Base-by-base conservation (phyloP, 352 stramenopile genomes). In the Phytophthora citrophthora region DNA sequence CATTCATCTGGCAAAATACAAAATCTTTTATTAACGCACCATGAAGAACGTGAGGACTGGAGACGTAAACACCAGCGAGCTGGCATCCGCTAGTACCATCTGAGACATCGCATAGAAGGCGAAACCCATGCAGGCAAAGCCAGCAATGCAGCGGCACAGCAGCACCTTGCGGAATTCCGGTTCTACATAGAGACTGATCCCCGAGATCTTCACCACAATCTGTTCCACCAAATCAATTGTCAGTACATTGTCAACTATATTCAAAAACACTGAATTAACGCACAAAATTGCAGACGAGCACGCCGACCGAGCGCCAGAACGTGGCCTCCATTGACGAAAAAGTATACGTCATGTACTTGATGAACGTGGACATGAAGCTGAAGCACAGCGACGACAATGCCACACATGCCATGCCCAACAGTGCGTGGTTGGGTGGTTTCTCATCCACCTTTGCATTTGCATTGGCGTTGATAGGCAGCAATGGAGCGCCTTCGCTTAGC, bases 261-360 rank as follows among this genome's bases (percentile, higher is more conserved):
- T 46, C 9, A 10, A 18, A 13, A 48, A 11, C 18, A 16, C 36
- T 51, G 12, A 12, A 38, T 9, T 10, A 51, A 64, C 78, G 50
- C 52, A 91, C 81, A 36, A 75, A 88, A 51, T 89, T 93, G 58
- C 79, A 74, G 15, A 78, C n/a, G 29, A 86, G 72, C 8, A 83
- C 74, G 18, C 76, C 70, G 13, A 75, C 12, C 1, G 80, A 90
- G 43, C 82, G 81, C 85, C 82, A 93, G 62, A 93, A 89, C 27
- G 90, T 76, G 41, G 76, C 79, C 48, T 91, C 85, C 80, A 91
- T 90, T 12, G 85, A 86, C 16, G 82, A 85, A 63, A 91, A 88
- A 40, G 65, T 76, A 66, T 68, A 85, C 20, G 79, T 87, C 49
- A 79, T 72, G 72, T 83, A 89, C 77, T 93, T 93, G 66, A 91